Evolutionary conservation across 2,329 filamentous ascomycete genomes (phyloP), one percentile per base, ranked within the genome.

Genomic region (Tolypocladium cylindrosporum): DNA sequence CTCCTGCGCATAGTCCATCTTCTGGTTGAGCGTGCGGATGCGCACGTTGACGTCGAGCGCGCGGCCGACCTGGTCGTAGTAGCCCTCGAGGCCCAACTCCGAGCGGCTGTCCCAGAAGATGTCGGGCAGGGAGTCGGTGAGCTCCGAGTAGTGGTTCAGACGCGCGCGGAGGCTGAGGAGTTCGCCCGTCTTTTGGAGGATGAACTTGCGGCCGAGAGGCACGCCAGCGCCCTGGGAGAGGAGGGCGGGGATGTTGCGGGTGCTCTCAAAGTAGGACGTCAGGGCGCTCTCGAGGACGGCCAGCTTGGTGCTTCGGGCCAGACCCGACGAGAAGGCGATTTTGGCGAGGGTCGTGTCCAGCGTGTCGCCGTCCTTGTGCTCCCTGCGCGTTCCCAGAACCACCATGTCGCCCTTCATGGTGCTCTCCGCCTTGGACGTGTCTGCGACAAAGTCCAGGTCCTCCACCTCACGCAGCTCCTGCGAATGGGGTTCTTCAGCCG

Each of bases 1-100:
- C 72, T 97, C 93, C 68, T 94, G 90, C 1, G 93, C 94, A 71
- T 99, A 97, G 68, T 96, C 93, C 84, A 99, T 95, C 76, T 96
- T 96, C 75, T 96, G 90, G 71, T 99, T 99, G 64, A 97, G 75
- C 21, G 90, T 86, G 66, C 89, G 90, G 74, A 97, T 97, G 55
- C 94, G 83, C 34, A 94, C 90, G 40, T 90, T 89, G 31, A 97
- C 92, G 72, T 97, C 94, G 41, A 99, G 80, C 0, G 91, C 91
- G 57, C 87, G 85, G 45, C 93, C 92, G 45, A 97, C 91, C 71
- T 94, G 89, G 64, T 96, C 92, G 72, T 97, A 99, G 75, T 97
- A 97, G 37, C 88, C 89, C 71, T 97, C 94, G 2, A 99, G 80
- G 0, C 91, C 90, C 2, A 97, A 83, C 71, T 97, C 92, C 65